These are phyloP conservation scores for Microbotryum saponariae DNA, from an alignment of 1,284 basidiomycete species.

Conservation along the genomic window DNA sequence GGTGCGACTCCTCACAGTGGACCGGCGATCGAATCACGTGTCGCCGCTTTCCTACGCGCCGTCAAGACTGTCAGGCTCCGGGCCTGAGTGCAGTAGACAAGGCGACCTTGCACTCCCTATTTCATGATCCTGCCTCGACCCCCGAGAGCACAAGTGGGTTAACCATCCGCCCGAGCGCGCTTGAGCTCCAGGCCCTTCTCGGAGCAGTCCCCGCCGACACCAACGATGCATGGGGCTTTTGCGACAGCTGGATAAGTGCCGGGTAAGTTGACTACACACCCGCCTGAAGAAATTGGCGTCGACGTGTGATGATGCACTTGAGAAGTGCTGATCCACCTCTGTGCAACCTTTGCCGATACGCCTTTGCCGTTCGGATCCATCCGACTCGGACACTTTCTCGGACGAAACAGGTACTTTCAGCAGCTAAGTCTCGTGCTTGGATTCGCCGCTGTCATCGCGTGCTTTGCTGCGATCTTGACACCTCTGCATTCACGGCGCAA, in stretches of 20 bases:
- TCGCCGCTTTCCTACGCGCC: slow-evolving; percentile 7
- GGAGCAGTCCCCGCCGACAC: not conserved
- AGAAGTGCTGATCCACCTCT: not conserved
- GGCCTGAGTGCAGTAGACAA: too few species aligned
- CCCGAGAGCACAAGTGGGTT: too few species aligned
- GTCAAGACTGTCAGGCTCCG: not conserved
- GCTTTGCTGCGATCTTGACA: not conserved
- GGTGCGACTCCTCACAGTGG: slow-evolving; percentile 1
- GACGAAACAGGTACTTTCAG: not conserved
- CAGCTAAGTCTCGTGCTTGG: slow-evolving; percentile 6
- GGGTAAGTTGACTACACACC: not conserved
- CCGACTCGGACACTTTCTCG: not conserved
- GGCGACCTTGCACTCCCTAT: too few species aligned
- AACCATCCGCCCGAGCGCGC: not conserved
- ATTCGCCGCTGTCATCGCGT: not conserved
- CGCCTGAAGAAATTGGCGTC: not conserved
- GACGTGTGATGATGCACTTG: not conserved
- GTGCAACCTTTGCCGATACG: not conserved
- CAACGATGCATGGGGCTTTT: slow-evolving; percentile 6
- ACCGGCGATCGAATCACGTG: not conserved
- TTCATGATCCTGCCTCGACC: too few species aligned
- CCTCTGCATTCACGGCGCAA: too few species aligned
- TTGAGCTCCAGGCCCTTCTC: not conserved
- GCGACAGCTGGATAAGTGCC: slow-evolving; percentile 9
- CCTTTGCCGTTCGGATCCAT: not conserved